Evolutionary conservation across 768 basidiomycete genomes (phyloP).

Genomic region (Boletus bicolor): DNA sequence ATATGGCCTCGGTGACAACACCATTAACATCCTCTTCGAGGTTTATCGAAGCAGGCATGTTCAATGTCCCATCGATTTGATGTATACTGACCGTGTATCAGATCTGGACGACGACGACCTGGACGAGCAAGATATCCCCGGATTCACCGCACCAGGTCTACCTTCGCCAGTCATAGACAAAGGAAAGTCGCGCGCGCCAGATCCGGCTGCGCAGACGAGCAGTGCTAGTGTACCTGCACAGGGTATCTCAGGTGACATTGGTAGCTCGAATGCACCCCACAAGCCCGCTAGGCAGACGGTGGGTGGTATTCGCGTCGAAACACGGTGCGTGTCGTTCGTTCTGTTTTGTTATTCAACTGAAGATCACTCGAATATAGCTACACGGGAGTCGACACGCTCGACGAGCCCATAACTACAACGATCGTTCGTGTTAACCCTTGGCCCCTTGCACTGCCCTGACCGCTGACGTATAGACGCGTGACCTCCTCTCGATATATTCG

Average conservation of each 20-base stretch:
- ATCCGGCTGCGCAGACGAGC: slow-evolving; percentile 45
- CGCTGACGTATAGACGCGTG: slow-evolving; percentile 60
- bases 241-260: slow-evolving; percentile 69
- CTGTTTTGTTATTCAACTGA: neutral
- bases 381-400: slow-evolving; percentile 83
- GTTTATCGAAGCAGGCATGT: slow-evolving; percentile 75
- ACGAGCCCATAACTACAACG: slow-evolving; percentile 86
- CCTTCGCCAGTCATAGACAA: slow-evolving; percentile 52
- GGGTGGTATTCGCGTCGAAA: slow-evolving; percentile 87
- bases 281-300: slow-evolving; percentile 58
- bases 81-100: slow-evolving; percentile 10
- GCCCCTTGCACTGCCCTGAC: slow-evolving; percentile 5
- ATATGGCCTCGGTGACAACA: slow-evolving; percentile 26
- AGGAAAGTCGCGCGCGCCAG: slow-evolving; percentile 66
- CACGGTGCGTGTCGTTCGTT: slow-evolving; percentile 52
- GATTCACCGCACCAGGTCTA: slow-evolving; percentile 65
- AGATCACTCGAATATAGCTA: slow-evolving; percentile 39
- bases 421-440: slow-evolving; percentile 59
- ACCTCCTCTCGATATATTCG: slow-evolving; percentile 84
- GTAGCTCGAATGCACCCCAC: slow-evolving; percentile 43
- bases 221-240: slow-evolving; percentile 34
- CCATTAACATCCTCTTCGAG: slow-evolving; percentile 63
- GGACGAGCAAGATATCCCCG: slow-evolving; percentile 78
- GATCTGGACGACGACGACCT: slow-evolving; percentile 78
- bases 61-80: neutral